Percentiles rank a stretch among this genome's conserved stretches.
phyloP scores from a whole-genome alignment of 2,329 filamentous ascomycete genomes.

The Botrytis medusae region DNA sequence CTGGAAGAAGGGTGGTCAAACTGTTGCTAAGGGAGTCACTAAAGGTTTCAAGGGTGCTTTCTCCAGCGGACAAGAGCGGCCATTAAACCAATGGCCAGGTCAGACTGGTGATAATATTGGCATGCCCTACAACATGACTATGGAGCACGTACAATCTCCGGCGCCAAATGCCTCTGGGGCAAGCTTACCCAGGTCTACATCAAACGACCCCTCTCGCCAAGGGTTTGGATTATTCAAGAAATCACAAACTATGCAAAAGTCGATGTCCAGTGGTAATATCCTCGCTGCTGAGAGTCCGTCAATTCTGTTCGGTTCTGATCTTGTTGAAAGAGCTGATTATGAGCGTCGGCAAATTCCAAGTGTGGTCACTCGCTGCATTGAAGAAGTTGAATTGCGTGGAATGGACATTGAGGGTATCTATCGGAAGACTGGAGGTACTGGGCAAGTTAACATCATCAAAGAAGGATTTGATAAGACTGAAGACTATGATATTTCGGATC shows the following conservation, averaged over 20 bases:
- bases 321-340: constrained; percentile 80
- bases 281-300: constrained; percentile 52
- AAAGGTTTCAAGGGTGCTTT: constrained; percentile 95
- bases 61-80: constrained; percentile 52
- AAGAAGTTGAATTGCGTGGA: constrained; percentile 92
- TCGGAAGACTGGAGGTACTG: constrained; percentile 91
- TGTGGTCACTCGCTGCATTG: constrained; percentile 90
- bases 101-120: constrained; percentile 64
- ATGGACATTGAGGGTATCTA: constrained; percentile 99
- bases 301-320: constrained; percentile 82
- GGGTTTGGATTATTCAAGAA: constrained; percentile 67
- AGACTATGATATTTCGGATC: constrained; percentile 90
- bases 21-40: constrained; percentile 87
- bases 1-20: constrained; percentile 96
- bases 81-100: constrained; percentile 49
- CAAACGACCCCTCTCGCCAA: constrained; percentile 35
- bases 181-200: constrained; percentile 32
- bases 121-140: constrained; percentile 69
- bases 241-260: constrained; percentile 48
- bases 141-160: constrained; percentile 52
- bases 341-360: constrained; percentile 87
- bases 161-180: constrained; percentile 27
- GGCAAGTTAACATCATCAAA: constrained; percentile 85
- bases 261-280: constrained; percentile 45
- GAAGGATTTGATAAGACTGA: constrained; percentile 85